Evolutionary conservation across 352 stramenopile genomes (phyloP).

Genomic region (Aphanomyces stellatus): DNA sequence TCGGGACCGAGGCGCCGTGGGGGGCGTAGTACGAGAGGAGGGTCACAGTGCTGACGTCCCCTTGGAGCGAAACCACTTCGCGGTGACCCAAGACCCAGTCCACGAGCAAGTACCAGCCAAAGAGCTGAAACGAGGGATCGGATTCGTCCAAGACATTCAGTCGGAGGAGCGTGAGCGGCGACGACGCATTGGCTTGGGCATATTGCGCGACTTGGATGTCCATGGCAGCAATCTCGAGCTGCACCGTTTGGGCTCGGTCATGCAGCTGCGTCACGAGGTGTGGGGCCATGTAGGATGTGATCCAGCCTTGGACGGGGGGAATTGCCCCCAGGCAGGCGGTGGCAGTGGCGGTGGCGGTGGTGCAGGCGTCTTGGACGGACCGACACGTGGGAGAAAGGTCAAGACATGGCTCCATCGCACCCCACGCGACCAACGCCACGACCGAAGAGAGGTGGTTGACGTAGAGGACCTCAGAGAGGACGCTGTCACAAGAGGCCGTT

Average conservation of each 20-base stretch:
- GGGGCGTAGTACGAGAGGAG: background rate
- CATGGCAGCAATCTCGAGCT: background rate
- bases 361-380: background rate
- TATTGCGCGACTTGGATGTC: background rate
- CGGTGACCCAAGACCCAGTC: conserved; percentile 7
- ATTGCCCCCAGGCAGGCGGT: background rate
- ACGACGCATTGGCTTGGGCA: background rate
- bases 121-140: background rate
- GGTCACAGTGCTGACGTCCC: background rate
- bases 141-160: background rate
- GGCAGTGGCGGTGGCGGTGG: background rate
- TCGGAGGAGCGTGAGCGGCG: background rate
- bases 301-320: background rate
- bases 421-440: background rate
- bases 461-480: background rate
- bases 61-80: background rate
- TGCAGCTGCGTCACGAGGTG: background rate
- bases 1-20: background rate
- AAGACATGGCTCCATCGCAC: too few species aligned
- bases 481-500: background rate
- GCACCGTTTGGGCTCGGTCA: background rate
- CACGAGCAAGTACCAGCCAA: background rate
- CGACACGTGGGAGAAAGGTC: background rate
- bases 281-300: background rate
- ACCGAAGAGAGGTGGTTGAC: background rate